A percentile compares a stretch with the other conserved stretches of the same genome.
These are phyloP conservation scores for Microthyrium microscopicum DNA, from an alignment of 2,329 filamentous ascomycete genomes.

Conservation along the genomic window DNA sequence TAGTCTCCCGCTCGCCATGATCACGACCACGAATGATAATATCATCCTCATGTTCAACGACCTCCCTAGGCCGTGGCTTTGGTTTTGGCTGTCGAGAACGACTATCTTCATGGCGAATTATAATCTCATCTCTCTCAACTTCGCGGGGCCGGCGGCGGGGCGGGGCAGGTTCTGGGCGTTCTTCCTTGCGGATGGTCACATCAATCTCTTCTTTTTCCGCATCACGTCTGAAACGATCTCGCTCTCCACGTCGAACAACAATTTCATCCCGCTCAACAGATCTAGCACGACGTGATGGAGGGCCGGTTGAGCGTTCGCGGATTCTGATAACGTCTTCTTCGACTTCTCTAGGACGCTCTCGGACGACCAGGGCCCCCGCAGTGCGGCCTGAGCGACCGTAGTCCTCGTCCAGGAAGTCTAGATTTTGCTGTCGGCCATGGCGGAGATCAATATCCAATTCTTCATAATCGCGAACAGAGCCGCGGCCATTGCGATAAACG, in stretches of 20 bases:
- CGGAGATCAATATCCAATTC: constrained; percentile 33
- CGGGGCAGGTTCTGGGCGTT: neutral
- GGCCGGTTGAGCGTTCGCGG: constrained; percentile 11
- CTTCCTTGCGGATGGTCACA: constrained; percentile 6
- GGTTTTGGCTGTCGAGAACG: constrained; percentile 17
- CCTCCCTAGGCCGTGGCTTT: constrained; percentile 17
- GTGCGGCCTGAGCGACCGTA: constrained; percentile 25
- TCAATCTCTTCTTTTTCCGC: constrained; percentile 8
- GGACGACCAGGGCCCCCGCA: constrained; percentile 30
- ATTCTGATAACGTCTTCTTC: constrained; percentile 20
- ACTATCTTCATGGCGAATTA: constrained; percentile 30
- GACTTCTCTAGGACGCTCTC: constrained; percentile 21
- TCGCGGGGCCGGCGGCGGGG: constrained; percentile 12
- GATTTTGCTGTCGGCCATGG: constrained; percentile 22
- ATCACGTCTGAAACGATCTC: constrained; percentile 7
- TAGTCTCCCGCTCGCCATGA: constrained; percentile 14
- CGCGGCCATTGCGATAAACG: constrained; percentile 27
- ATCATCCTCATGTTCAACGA: constrained; percentile 29
- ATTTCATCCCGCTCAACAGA: constrained; percentile 7
- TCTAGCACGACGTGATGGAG: constrained; percentile 9
- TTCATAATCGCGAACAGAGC: constrained; percentile 27
- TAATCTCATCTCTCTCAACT: constrained; percentile 24
- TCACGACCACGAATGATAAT: constrained; percentile 28
- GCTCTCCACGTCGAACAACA: constrained; percentile 5
- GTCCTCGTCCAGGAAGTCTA: constrained; percentile 34